Percentiles rank a stretch among this genome's conserved stretches.
phyloP scores from a whole-genome alignment of 345 rosid genomes.

The Cochlearia excelsa region DNA sequence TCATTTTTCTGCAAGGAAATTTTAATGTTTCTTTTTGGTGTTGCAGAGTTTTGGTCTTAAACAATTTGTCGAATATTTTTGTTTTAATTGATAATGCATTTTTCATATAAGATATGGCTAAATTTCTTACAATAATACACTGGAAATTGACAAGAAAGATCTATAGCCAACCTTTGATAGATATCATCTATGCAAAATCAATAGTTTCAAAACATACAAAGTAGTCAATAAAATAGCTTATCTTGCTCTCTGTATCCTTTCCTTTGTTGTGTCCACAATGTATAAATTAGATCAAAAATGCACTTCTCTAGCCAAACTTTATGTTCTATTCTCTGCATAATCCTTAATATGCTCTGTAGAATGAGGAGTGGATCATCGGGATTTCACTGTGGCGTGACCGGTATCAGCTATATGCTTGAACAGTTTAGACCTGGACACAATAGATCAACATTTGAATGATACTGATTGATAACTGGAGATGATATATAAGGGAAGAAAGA shows the following conservation, averaged over 20 bases:
- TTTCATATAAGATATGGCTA: too few relatives aligned
- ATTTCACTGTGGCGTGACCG: slow-evolving; percentile 64
- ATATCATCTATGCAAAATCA: too few relatives aligned
- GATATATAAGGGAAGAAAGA: background rate
- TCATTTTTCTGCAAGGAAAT: too few relatives aligned
- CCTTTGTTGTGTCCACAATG: slow-evolving; percentile 8
- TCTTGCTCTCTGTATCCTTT: slow-evolving; percentile 3
- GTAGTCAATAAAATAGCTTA: background rate
- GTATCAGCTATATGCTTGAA: slow-evolving; percentile 78
- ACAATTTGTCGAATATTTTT: too few relatives aligned
- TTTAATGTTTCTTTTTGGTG: too few relatives aligned
- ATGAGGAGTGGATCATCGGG: slow-evolving; percentile 35
- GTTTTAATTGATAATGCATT: too few relatives aligned
- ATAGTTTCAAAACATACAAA: too few relatives aligned
- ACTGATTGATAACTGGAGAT: slow-evolving; percentile 3
- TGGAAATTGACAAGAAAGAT: too few relatives aligned
- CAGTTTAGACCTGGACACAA: slow-evolving; percentile 58
- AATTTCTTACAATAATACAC: too few relatives aligned
- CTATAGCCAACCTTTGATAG: too few relatives aligned
- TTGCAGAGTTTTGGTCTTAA: too few relatives aligned
- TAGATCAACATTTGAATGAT: background rate
- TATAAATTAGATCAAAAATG: slow-evolving; percentile 33
- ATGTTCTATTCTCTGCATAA: slow-evolving; percentile 18
- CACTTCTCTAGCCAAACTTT: slow-evolving; percentile 21
- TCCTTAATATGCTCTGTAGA: slow-evolving; percentile 15